Percentiles rank a stretch among this genome's conserved stretches.
phyloP scores from a whole-genome alignment of 768 basidiomycete genomes.

The Butyriboletus loyo region DNA sequence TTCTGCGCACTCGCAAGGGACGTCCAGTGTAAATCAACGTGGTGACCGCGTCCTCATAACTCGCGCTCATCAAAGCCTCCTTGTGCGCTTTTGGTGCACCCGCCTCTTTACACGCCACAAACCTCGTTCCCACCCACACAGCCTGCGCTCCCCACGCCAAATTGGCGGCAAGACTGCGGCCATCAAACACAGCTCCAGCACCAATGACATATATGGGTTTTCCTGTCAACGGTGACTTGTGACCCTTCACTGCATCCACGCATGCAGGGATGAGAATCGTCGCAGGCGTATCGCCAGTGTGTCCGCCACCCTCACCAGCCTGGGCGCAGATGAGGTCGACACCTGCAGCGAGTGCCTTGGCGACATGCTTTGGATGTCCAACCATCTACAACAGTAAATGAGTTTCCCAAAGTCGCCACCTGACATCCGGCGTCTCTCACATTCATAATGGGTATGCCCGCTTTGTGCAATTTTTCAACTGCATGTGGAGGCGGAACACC shows the following conservation, averaged over 20 bases:
- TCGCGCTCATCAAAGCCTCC: constrained; percentile 64
- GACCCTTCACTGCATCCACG: constrained; percentile 78
- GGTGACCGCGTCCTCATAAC: constrained; percentile 74
- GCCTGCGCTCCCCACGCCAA: constrained; percentile 86
- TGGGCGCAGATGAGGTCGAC: constrained; percentile 94
- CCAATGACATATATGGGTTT: constrained; percentile 85
- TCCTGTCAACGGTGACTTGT: constrained; percentile 76
- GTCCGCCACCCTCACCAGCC: constrained; percentile 88
- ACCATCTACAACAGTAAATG: constrained; percentile 55
- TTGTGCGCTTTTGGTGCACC: constrained; percentile 84
- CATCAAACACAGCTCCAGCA: constrained; percentile 90
- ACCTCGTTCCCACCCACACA: constrained; percentile 88
- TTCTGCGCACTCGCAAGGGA: constrained; percentile 81
- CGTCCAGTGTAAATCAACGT: constrained; percentile 91
- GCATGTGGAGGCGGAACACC: constrained; percentile 81
- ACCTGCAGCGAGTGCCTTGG: constrained; percentile 77
- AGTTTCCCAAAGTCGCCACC: not conserved
- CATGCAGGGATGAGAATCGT: constrained; percentile 89
- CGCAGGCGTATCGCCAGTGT: constrained; percentile 82
- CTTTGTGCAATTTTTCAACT: constrained; percentile 79
- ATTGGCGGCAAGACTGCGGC: constrained; percentile 83
- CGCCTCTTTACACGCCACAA: constrained; percentile 81
- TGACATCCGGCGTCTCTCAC: constrained; percentile 33
- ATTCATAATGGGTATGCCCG: constrained; percentile 87
- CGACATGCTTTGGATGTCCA: constrained; percentile 89